phyloP scores from a whole-genome alignment of 23 red algal genomes.

The Cyanidioschyzon merolae region DNA sequence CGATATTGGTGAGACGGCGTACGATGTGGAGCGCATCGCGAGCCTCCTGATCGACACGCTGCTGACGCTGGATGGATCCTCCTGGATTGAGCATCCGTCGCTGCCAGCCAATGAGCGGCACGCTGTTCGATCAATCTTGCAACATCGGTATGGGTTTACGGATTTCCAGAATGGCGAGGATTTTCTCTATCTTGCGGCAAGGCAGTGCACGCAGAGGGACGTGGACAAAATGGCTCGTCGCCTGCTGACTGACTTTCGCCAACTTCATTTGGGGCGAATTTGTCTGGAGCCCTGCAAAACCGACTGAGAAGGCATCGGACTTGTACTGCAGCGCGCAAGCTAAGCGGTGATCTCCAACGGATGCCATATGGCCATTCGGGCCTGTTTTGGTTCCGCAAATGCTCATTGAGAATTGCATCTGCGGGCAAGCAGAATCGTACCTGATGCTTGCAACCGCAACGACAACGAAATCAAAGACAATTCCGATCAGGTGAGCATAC shows the following conservation, averaged over 20 bases:
- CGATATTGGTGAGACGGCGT: constrained; percentile 88
- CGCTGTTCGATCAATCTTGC: not conserved
- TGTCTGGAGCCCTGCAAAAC: constrained; percentile 25
- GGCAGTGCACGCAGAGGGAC: not conserved
- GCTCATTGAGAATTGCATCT: too few relatives aligned
- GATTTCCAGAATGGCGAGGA: not conserved
- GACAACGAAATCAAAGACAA: too few relatives aligned
- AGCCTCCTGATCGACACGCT: constrained; percentile 7
- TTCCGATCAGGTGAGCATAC: too few relatives aligned
- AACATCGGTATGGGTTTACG: not conserved
- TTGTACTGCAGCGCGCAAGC: too few relatives aligned
- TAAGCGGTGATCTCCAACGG: too few relatives aligned
- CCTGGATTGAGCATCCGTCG: not conserved
- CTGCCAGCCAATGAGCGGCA: not conserved
- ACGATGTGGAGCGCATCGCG: constrained; percentile 70
- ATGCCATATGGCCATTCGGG: too few relatives aligned
- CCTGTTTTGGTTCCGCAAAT: too few relatives aligned
- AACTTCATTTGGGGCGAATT: not conserved
- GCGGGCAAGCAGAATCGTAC: too few relatives aligned
- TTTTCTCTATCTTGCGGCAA: not conserved
- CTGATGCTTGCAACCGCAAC: too few relatives aligned
- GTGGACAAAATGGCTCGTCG: constrained; percentile 10
- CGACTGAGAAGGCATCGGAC: too few relatives aligned
- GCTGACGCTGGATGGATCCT: not conserved
- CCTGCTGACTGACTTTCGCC: constrained; percentile 20